A percentile compares a stretch with the other conserved stretches of the same genome.
Conservation (phyloP, 495 filamentous ascomycete species). For the Xylaria cubensis region DNA sequence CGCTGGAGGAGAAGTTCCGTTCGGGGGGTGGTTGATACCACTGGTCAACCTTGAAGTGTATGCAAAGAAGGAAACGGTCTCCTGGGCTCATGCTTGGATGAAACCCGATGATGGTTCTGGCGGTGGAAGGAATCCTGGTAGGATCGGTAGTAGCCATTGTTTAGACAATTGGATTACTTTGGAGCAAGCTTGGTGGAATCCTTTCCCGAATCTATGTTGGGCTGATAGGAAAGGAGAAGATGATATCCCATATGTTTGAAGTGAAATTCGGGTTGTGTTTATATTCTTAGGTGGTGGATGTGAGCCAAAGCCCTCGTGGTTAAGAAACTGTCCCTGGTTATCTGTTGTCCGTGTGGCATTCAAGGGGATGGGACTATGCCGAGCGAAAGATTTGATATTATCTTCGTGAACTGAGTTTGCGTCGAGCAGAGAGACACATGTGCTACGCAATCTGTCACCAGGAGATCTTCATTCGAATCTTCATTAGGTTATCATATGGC, state of each 20-base stretch:
- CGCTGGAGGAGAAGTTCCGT: background rate
- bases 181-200: background rate
- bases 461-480: background rate
- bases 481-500: background rate
- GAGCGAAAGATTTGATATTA: background rate
- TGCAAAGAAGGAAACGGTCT: background rate
- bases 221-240: background rate
- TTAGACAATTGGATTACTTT: background rate
- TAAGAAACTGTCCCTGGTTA: background rate
- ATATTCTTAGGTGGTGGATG: background rate
- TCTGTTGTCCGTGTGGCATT: background rate
- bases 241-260: background rate
- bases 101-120: background rate
- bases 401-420: background rate
- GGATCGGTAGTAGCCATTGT: background rate
- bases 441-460: background rate
- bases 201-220: background rate
- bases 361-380: background rate
- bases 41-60: background rate
- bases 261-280: background rate
- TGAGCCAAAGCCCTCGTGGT: background rate
- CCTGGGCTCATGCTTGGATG: background rate
- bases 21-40: background rate
- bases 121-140: background rate
- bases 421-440: background rate